Percentiles rank a stretch among this genome's conserved stretches.
phyloP scores from a whole-genome alignment of 169 alveolate genomes.

The Ichthyophthirius multifiliis region DNA sequence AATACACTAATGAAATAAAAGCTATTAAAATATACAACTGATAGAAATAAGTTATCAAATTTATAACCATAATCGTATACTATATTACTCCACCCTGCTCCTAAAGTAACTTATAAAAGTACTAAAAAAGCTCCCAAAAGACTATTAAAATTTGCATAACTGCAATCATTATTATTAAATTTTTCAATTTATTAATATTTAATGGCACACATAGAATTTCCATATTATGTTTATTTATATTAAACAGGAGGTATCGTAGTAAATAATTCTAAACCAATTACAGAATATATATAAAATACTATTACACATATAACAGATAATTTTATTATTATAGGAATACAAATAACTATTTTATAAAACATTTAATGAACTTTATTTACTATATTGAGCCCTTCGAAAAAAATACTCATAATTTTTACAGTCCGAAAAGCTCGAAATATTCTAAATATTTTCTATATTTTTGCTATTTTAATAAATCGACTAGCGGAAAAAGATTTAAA shows the following conservation, averaged over 20 bases:
- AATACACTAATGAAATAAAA: constrained; percentile 20
- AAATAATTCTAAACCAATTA: constrained; percentile 17
- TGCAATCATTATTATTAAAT: no score
- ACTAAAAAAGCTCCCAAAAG: constrained; percentile 15
- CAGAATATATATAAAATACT: constrained; percentile 10
- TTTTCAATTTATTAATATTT: no score
- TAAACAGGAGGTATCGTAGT: not conserved
- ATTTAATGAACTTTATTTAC: not conserved
- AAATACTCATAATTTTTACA: not conserved
- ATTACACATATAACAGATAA: constrained; percentile 4
- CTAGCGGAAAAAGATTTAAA: constrained; percentile 18
- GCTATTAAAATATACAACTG: constrained; percentile 13
- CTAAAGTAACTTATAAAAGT: constrained; percentile 11
- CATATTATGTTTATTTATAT: no score
- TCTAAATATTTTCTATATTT: constrained; percentile 25
- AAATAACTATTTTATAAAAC: constrained; percentile 24
- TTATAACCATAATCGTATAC: constrained; percentile 14
- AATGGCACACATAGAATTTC: no score
- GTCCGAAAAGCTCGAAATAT: constrained; percentile 35
- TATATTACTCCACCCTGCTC: constrained; percentile 12
- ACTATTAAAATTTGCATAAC: constrained; percentile 14
- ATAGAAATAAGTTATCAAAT: not conserved
- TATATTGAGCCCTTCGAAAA: constrained; percentile 20
- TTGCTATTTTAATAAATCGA: constrained; percentile 27
- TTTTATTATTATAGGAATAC: constrained; percentile 24